Evolutionary conservation across 805 yeast genomes (phyloP).

Genomic region (Barnettozyma californica): DNA sequence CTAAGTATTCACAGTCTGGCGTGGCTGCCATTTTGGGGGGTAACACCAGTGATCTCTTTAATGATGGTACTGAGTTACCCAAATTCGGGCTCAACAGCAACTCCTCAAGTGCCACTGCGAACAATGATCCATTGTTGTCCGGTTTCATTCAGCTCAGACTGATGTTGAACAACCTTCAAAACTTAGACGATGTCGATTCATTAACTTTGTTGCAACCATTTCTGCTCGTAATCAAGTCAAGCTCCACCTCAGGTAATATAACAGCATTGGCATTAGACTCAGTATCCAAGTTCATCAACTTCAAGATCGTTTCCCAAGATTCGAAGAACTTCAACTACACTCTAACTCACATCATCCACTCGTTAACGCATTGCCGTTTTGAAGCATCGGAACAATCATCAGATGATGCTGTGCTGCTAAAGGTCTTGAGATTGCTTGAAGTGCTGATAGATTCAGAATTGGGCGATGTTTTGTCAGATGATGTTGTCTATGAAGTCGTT

Average conservation of each 20-base stretch:
- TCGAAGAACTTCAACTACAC: slow-evolving; percentile 54
- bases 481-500: slow-evolving; percentile 78
- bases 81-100: slow-evolving; percentile 20
- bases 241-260: slow-evolving; percentile 79
- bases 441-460: slow-evolving; percentile 57
- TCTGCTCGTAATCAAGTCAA: slow-evolving; percentile 72
- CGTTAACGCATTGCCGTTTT: slow-evolving; percentile 90
- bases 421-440: slow-evolving; percentile 74
- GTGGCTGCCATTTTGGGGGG: slow-evolving; percentile 84
- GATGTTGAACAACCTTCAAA: slow-evolving; percentile 52
- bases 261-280: slow-evolving; percentile 79
- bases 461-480: slow-evolving; percentile 68
- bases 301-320: slow-evolving; percentile 52
- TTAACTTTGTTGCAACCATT: slow-evolving; percentile 82
- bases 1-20: slow-evolving; percentile 70
- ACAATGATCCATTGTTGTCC: slow-evolving; percentile 60
- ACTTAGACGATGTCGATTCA: slow-evolving; percentile 57
- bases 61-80: slow-evolving; percentile 35
- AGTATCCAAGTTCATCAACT: slow-evolving; percentile 64
- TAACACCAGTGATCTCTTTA: slow-evolving; percentile 45
- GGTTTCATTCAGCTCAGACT: slow-evolving; percentile 77
- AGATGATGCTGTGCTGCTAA: slow-evolving; percentile 85
- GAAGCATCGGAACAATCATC: slow-evolving; percentile 91
- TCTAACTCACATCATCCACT: slow-evolving; percentile 52
- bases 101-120: slow-evolving; percentile 20